Percentiles rank a stretch among this genome's conserved stretches.
These are phyloP conservation scores for Smittium mucronatum DNA, from an alignment of 371 early-diverging fungal genomes.

Conservation along the genomic window DNA sequence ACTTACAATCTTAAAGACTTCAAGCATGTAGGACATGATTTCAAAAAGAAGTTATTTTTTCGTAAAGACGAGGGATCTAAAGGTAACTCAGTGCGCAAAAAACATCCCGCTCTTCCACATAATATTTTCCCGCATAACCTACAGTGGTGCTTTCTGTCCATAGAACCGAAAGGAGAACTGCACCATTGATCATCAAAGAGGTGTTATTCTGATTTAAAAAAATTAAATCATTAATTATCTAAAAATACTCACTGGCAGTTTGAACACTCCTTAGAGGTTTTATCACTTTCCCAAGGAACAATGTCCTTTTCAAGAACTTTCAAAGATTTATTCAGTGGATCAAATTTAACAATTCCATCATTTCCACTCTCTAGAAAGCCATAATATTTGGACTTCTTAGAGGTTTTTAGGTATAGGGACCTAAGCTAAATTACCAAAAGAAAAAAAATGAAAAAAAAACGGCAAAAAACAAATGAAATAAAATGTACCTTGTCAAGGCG, in stretches of 20 bases:
- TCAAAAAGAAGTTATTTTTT: background rate
- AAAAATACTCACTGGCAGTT: too few relatives aligned
- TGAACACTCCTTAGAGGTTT: background rate
- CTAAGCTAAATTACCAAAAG: background rate
- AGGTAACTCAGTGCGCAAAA: background rate
- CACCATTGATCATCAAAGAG: too few relatives aligned
- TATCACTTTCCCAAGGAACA: background rate
- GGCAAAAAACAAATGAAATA: background rate
- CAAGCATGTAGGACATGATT: background rate
- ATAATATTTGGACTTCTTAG: background rate
- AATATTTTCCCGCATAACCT: background rate
- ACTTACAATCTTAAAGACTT: background rate
- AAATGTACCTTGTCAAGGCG: background rate
- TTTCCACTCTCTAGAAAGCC: background rate
- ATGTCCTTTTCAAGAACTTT: background rate
- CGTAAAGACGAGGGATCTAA: background rate
- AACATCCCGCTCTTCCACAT: background rate
- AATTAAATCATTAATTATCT: too few relatives aligned
- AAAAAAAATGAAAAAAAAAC: background rate
- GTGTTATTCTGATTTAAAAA: too few relatives aligned
- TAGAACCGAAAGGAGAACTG: background rate
- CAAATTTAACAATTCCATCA: background rate
- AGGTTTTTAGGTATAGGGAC: background rate
- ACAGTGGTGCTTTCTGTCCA: background rate
- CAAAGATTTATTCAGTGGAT: background rate